Base-by-base conservation (phyloP, 257 asterid species). In the Perilla frutescens region DNA sequence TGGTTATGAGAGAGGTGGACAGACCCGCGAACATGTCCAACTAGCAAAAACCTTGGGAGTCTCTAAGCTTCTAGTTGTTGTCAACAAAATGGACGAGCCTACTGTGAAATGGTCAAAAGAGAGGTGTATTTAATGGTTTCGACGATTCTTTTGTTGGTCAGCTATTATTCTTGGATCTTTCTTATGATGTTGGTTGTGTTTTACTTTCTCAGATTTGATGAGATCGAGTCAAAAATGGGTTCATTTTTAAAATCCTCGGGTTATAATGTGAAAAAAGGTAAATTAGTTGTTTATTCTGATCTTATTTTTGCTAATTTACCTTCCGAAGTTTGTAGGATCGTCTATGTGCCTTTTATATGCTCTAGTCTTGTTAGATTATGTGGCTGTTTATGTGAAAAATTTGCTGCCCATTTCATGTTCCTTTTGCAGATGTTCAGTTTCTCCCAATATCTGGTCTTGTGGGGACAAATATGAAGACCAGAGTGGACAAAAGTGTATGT, bases 1-100 rank as follows among this genome's bases (percentile, higher is more conserved):
- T 81, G 98, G 99, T 71, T 95, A 87, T 76, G 98, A 95, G 86
- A 92, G 91, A 87, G 98, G 99, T 82, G 99, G 98, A 40, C 99
- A 95, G 84, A 95, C 99, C 55, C 95, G 99, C 43, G 99, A 95
- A 74, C 98, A 92, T 73, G 99, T 95, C 67, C 99, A 90, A 70
- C 96, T 95, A 62, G 99, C 99, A 48, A 95, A 92, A 85, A 95
- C 99, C 39, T 83, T 95, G 68, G 98, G 97, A 26, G 98, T 95
- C 66, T 73, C 98, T 65, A 95, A 90, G 90, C 86, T 95, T 74
- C 83, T 95, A 50, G 96, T 95, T 62, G 99, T 87, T 63, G 96
- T 95, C 65, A 95, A 95, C 84, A 95, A 95, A 82, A 95, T 95
- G 99, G 99, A 92, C 9, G 99, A 95, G n/a, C 96, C 92, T 77